Percentiles rank a stretch among this genome's conserved stretches.
These are phyloP conservation scores for Trypanosoma cruzi DNA, from an alignment of 208 protist genomes.

Conservation along the genomic window DNA sequence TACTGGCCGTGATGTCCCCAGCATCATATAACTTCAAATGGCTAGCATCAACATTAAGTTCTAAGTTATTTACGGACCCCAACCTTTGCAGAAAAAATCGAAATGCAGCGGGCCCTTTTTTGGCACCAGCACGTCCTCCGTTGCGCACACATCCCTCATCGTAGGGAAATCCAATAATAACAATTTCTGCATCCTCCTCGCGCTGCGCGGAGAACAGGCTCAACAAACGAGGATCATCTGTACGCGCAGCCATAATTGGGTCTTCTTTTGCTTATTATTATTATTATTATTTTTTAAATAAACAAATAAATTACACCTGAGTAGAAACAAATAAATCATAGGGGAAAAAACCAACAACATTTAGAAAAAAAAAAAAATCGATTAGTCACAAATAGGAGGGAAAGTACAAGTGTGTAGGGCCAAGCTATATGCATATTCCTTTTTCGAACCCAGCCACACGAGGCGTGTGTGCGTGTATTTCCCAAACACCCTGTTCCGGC, in stretches of 20 bases:
- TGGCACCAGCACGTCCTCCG: slow-evolving; percentile 56
- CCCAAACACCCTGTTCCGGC: background rate
- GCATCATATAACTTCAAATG: slow-evolving; percentile 39
- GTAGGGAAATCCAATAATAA: slow-evolving; percentile 69
- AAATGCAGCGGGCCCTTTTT: slow-evolving; percentile 34
- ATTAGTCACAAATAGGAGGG: background rate
- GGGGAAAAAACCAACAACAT: background rate
- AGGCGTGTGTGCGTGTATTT: background rate
- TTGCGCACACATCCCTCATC: slow-evolving; percentile 78
- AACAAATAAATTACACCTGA: background rate
- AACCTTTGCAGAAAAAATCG: slow-evolving; percentile 33
- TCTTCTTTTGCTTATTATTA: background rate
- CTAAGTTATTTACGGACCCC: slow-evolving; percentile 59
- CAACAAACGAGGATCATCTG: slow-evolving; percentile 30
- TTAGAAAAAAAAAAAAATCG: background rate
- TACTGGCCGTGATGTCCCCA: slow-evolving; percentile 40
- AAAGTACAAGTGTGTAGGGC: background rate
- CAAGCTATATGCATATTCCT: background rate
- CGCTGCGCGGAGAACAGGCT: slow-evolving; percentile 17
- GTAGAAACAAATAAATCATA: background rate
- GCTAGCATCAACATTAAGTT: slow-evolving; percentile 36
- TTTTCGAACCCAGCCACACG: background rate
- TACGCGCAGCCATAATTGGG: slow-evolving; percentile 5
- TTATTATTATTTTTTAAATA: too few species aligned
- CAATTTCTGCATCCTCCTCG: slow-evolving; percentile 42